These are phyloP conservation scores for Dactylellina leptospora DNA, from an alignment of 2,329 filamentous ascomycete species.

Conservation along the genomic window DNA sequence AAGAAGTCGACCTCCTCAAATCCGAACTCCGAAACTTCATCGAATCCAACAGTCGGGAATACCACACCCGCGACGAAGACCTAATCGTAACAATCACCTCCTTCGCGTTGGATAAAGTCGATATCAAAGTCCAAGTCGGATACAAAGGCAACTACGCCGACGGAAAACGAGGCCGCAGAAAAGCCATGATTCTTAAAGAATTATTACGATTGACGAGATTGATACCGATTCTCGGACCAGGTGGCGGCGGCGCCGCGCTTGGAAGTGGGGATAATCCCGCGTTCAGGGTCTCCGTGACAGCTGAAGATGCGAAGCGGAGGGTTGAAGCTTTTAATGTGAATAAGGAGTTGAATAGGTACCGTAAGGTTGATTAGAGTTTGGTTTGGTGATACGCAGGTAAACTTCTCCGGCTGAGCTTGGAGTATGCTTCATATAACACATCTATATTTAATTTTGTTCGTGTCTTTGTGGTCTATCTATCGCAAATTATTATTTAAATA, in stretches of 20 bases:
- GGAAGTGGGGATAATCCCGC: conserved; percentile 22
- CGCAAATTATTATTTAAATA: too few species aligned
- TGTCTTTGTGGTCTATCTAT: too few species aligned
- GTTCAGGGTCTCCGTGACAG: conserved; percentile 67
- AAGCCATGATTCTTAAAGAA: conserved; percentile 7
- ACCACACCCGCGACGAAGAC: conserved; percentile 70
- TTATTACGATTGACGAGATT: conserved; percentile 13
- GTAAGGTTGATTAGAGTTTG: conserved; percentile 1
- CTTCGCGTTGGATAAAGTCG: conserved; percentile 86
- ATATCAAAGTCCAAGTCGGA: conserved; percentile 81
- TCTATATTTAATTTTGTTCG: too few species aligned
- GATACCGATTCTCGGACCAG: conserved; percentile 12
- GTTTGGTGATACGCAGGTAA: too few species aligned
- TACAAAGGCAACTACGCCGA: conserved; percentile 95
- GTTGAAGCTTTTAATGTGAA: conserved; percentile 9
- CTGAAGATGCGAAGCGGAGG: conserved; percentile 67
- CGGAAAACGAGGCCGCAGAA: conserved; percentile 11
- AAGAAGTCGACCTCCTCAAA: conserved; percentile 58
- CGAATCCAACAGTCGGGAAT: conserved; percentile 60
- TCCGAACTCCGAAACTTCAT: conserved; percentile 58
- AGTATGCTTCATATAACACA: too few species aligned
- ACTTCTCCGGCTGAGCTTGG: too few species aligned
- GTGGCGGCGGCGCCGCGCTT: conserved; percentile 8
- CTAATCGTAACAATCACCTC: conserved; percentile 79
- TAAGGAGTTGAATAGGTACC: conserved; percentile 2